Evolutionary conservation across 805 yeast species (phyloP).

Genomic region (Kazachstania bromeliacearum): DNA sequence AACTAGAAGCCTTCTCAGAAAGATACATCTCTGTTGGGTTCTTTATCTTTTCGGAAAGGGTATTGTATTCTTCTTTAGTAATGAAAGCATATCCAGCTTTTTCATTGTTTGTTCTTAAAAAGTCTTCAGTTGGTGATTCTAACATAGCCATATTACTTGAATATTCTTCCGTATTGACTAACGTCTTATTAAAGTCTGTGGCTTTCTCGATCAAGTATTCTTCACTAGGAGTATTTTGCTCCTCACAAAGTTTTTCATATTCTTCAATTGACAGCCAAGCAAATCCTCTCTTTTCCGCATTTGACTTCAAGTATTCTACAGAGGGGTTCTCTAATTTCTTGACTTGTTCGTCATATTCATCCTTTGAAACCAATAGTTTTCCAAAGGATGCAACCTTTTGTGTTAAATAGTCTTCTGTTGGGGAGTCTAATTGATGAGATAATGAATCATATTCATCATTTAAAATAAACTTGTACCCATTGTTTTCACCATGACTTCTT

Average conservation of each 20-base stretch:
- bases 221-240: slow-evolving; percentile 8
- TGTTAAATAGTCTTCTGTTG: neutral
- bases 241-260: slow-evolving; percentile 3
- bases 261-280: neutral
- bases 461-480: too few species aligned
- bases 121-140: slow-evolving; percentile 1
- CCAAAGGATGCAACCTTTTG: neutral
- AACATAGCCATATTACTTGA: too few species aligned
- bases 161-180: neutral
- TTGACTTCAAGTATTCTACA: slow-evolving; percentile 12
- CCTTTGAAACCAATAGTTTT: neutral
- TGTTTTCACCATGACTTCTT: neutral
- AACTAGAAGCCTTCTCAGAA: neutral
- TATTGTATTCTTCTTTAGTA: neutral
- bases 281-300: neutral
- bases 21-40: slow-evolving; percentile 8
- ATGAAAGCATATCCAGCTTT: neutral
- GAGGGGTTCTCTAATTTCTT: slow-evolving; percentile 9
- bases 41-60: slow-evolving; percentile 3
- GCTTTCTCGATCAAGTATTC: slow-evolving; percentile 9
- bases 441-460: neutral
- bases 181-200: slow-evolving; percentile 1
- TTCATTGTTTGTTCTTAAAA: neutral
- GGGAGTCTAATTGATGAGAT: neutral
- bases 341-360: slow-evolving; percentile 3